A percentile compares a stretch with the other conserved stretches of the same genome.
These are phyloP conservation scores for Erigeron philadelphicus DNA, from an alignment of 140 eudicot genomes.

Conservation along the genomic window DNA sequence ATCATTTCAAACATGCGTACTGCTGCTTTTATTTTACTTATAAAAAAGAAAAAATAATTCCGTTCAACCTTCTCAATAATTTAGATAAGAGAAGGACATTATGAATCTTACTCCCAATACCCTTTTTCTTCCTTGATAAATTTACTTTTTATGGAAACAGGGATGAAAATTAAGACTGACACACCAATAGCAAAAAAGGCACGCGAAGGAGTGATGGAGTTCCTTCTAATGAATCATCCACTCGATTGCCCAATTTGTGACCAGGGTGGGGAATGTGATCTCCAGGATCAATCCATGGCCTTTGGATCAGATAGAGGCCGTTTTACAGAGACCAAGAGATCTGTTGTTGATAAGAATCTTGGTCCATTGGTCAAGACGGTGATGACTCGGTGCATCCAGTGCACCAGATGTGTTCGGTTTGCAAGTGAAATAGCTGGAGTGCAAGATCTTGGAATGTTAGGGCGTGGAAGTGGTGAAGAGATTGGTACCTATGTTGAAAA, in stretches of 20 bases:
- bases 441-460: constrained; percentile 96
- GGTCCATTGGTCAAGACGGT: constrained; percentile 97
- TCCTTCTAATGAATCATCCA: constrained; percentile 91
- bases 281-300: constrained; percentile 97
- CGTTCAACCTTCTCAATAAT: background rate
- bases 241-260: constrained; percentile 96
- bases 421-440: constrained; percentile 94
- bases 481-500: constrained; percentile 95
- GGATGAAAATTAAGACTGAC: constrained; percentile 94
- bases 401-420: constrained; percentile 97
- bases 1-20: background rate
- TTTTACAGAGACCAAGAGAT: constrained; percentile 87
- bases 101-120: background rate
- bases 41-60: background rate
- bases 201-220: constrained; percentile 99
- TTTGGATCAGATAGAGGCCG: constrained; percentile 96
- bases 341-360: constrained; percentile 92
- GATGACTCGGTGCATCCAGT: constrained; percentile 95
- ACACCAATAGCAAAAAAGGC: constrained; percentile 94
- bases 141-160: constrained; percentile 24
- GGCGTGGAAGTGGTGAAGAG: constrained; percentile 99
- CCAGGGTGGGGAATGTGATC: constrained; percentile 99
- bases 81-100: background rate
- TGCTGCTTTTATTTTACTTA: background rate
- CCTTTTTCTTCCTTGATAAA: background rate